These are phyloP conservation scores for Zangia roseola DNA, from an alignment of 768 basidiomycete genomes.

Conservation along the genomic window DNA sequence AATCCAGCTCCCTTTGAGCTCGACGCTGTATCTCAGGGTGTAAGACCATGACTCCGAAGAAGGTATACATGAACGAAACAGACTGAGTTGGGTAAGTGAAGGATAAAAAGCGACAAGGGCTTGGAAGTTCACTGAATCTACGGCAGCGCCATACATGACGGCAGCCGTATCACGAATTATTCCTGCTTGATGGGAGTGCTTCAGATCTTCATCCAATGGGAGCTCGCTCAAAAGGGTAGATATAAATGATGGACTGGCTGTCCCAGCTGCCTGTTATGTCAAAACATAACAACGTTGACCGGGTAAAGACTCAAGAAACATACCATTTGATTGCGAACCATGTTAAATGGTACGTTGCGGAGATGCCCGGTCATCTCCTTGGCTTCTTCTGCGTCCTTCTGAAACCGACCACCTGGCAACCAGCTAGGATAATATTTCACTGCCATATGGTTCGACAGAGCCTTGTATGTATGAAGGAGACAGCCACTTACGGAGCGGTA, in stretches of 20 bases:
- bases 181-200: conserved; percentile 1
- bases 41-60: conserved; percentile 14
- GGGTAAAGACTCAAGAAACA: neutral
- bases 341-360: conserved; percentile 5
- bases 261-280: conserved; percentile 2
- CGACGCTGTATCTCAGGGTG: conserved; percentile 13
- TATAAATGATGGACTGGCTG: conserved; percentile 7
- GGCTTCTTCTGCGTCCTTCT: conserved; percentile 4
- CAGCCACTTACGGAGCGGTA: conserved; percentile 5
- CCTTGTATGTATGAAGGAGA: neutral
- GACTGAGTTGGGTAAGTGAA: neutral
- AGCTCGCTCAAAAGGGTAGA: conserved; percentile 12
- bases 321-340: conserved; percentile 11
- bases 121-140: conserved; percentile 7
- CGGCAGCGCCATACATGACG: conserved; percentile 8
- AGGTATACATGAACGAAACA: conserved; percentile 2
- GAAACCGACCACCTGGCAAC: conserved; percentile 13
- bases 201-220: conserved; percentile 3
- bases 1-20: conserved; percentile 12
- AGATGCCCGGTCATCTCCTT: neutral
- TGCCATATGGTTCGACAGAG: neutral
- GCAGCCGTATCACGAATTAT: conserved; percentile 15
- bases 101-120: too few species aligned
- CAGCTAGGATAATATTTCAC: conserved; percentile 17
- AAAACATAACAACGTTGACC: too few species aligned